phyloP scores from a whole-genome alignment of 1,139 yeast species.

The Yamadazyma dendronema region DNA sequence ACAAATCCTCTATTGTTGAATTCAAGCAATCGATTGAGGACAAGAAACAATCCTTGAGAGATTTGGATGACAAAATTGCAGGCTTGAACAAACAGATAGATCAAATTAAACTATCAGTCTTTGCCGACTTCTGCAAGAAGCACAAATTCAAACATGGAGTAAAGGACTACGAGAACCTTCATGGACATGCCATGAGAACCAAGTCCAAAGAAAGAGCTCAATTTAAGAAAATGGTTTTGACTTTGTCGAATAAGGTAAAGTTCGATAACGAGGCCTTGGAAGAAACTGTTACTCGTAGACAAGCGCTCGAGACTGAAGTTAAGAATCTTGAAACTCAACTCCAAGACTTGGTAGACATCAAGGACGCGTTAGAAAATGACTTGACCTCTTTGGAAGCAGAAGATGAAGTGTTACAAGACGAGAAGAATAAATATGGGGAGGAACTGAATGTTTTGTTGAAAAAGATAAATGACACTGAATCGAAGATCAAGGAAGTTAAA shows the following conservation, averaged over 20 bases:
- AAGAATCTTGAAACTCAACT: constrained; percentile 31
- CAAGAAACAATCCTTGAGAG: constrained; percentile 23
- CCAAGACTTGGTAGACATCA: constrained; percentile 26
- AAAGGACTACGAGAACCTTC: constrained; percentile 64
- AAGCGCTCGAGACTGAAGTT: constrained; percentile 33
- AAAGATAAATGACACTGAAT: constrained; percentile 27
- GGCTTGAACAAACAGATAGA: constrained; percentile 28
- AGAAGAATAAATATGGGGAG: constrained; percentile 26
- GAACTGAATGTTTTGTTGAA: constrained; percentile 27
- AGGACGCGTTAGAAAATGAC: constrained; percentile 31
- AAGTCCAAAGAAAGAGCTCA: constrained; percentile 65
- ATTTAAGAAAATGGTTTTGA: constrained; percentile 58
- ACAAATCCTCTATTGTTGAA: constrained; percentile 21
- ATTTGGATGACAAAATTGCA: constrained; percentile 29
- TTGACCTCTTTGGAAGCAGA: constrained; percentile 52
- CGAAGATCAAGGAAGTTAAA: constrained; percentile 33
- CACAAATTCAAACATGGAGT: constrained; percentile 54
- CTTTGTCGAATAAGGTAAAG: constrained; percentile 56
- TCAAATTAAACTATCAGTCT: constrained; percentile 44
- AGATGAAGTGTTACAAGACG: constrained; percentile 42
- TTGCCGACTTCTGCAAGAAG: constrained; percentile 51
- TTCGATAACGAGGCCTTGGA: constrained; percentile 61
- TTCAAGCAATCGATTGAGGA: constrained; percentile 17
- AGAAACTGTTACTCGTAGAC: constrained; percentile 48
- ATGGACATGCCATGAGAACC: constrained; percentile 59